Conservation (phyloP, 148 eudicot genomes). For the Cornus suecica region DNA sequence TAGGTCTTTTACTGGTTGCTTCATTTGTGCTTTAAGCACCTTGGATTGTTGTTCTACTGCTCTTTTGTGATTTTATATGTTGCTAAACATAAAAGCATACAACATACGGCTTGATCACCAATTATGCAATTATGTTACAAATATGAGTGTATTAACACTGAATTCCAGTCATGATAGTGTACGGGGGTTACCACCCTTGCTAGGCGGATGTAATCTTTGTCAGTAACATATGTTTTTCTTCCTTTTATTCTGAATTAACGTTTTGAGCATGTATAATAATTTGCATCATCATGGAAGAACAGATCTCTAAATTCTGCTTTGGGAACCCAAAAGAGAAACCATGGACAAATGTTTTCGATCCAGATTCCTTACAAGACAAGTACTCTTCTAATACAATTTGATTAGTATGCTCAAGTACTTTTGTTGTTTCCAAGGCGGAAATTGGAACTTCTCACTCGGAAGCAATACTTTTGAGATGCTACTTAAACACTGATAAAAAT, state of each 20-base stretch:
- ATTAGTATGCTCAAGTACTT: neutral
- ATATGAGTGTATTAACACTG: neutral
- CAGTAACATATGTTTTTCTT: neutral
- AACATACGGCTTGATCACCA: neutral
- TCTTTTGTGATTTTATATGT: neutral
- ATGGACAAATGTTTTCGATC: too few relatives aligned
- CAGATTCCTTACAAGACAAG: too few relatives aligned
- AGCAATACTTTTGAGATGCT: neutral
- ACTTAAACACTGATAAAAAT: neutral
- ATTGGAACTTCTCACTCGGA: neutral
- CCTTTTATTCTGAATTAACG: neutral
- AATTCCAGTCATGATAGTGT: too few relatives aligned
- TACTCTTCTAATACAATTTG: too few relatives aligned
- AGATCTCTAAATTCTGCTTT: too few relatives aligned
- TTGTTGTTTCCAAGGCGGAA: neutral
- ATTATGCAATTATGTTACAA: neutral
- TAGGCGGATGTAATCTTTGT: neutral
- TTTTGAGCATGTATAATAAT: neutral
- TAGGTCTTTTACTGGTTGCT: too few relatives aligned
- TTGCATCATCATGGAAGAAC: neutral
- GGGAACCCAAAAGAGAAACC: too few relatives aligned
- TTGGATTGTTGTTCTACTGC: neutral
- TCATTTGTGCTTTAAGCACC: neutral
- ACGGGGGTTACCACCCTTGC: too few relatives aligned
- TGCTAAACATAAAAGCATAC: neutral